Evolutionary conservation across 345 rosid species (phyloP).

Genomic region (Populus deltoides): DNA sequence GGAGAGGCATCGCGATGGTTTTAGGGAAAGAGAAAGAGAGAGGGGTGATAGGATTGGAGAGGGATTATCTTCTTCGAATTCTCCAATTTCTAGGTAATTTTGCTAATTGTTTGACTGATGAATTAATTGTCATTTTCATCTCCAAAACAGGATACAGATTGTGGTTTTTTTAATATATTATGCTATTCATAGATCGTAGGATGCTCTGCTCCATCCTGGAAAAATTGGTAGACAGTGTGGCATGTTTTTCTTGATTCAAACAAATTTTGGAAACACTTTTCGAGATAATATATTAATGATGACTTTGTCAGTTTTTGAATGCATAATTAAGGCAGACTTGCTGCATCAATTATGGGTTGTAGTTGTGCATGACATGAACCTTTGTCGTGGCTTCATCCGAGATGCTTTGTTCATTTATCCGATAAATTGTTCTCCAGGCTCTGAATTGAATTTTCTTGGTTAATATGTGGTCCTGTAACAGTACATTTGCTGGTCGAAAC

Average conservation of each 20-base stretch:
- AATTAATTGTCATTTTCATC: neutral
- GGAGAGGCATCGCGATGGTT: slow-evolving; percentile 36
- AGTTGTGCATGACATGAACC: neutral
- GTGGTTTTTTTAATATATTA: neutral
- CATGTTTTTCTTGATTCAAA: neutral
- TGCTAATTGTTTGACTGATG: neutral
- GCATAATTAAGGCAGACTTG: neutral
- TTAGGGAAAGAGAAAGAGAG: slow-evolving; percentile 15
- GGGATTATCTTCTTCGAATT: slow-evolving; percentile 30
- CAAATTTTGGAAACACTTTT: neutral
- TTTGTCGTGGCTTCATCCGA: neutral
- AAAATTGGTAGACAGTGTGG: neutral
- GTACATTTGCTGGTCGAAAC: slow-evolving; percentile 33
- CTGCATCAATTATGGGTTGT: neutral
- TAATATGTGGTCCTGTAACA: slow-evolving; percentile 19
- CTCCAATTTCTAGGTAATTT: slow-evolving; percentile 44
- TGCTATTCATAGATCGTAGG: neutral
- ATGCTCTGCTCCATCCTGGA: neutral
- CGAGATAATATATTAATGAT: neutral
- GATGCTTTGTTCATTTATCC: neutral
- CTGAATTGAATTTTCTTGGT: neutral
- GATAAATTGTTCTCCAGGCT: neutral
- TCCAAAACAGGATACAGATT: neutral
- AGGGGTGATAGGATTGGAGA: slow-evolving; percentile 32
- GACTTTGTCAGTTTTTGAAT: neutral